These are phyloP conservation scores for Aegle marmelos DNA, from an alignment of 345 rosid species.

Conservation along the genomic window DNA sequence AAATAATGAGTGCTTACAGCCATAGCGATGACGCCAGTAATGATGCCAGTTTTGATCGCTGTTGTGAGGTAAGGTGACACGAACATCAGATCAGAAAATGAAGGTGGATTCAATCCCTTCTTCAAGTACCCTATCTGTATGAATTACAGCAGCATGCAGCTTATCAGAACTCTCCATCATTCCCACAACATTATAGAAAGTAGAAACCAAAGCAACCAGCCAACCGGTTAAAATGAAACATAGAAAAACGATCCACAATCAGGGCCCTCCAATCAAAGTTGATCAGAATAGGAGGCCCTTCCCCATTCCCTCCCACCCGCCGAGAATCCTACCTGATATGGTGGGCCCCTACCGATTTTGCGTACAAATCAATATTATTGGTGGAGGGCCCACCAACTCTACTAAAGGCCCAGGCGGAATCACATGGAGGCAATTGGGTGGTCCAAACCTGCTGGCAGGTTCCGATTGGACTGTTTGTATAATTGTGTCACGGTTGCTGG, in stretches of 20 bases:
- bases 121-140: conserved; percentile 72
- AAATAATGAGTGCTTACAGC: conserved; percentile 45
- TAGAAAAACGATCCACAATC: not conserved
- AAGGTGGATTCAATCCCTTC: conserved; percentile 82
- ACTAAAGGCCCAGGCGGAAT: not conserved
- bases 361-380: not conserved
- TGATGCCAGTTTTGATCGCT: conserved; percentile 67
- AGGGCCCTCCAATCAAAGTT: too few relatives aligned
- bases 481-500: not conserved
- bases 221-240: not conserved
- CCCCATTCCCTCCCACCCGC: too few relatives aligned
- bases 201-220: too few relatives aligned
- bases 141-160: not conserved
- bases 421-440: not conserved
- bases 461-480: not conserved
- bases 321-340: too few relatives aligned
- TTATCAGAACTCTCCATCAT: conserved; percentile 3
- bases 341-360: not conserved
- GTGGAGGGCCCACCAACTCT: not conserved
- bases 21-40: conserved; percentile 80
- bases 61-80: conserved; percentile 45
- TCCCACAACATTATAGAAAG: not conserved
- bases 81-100: conserved; percentile 57
- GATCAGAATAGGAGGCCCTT: not conserved
- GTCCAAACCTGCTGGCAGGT: not conserved